Conservation (phyloP, 1,284 basidiomycete species). For the Cryptococcus deneoformans region DNA sequence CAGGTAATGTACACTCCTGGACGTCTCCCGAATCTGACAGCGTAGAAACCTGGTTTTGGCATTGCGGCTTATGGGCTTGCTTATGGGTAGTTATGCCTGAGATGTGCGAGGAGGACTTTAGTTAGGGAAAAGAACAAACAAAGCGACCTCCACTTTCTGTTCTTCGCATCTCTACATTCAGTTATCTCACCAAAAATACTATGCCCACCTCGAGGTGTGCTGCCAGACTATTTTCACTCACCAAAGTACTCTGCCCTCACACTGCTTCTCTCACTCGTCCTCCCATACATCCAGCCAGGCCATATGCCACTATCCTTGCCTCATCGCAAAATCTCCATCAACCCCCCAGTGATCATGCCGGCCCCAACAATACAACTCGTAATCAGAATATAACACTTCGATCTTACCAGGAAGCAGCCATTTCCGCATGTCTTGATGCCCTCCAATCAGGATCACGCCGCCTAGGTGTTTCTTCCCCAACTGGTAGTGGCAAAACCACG, state of each 20-base stretch:
- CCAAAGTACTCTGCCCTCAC: no score
- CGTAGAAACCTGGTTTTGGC: constrained; percentile 15
- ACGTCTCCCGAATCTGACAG: constrained; percentile 22
- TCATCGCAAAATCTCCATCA: no score
- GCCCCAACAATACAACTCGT: no score
- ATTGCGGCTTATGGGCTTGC: background rate
- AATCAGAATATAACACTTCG: constrained; percentile 54
- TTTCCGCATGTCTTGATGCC: constrained; percentile 73
- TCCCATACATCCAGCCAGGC: no score
- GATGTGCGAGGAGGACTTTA: background rate
- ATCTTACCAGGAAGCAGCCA: constrained; percentile 86
- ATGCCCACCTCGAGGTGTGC: no score
- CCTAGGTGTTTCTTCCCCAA: constrained; percentile 90
- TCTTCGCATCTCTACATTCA: no score
- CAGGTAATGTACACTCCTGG: constrained; percentile 30
- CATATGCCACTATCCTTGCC: no score
- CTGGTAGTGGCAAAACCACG: constrained; percentile 90
- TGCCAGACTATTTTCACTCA: no score
- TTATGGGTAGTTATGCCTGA: background rate
- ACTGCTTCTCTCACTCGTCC: no score
- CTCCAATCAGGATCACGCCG: constrained; percentile 63
- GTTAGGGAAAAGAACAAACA: background rate
- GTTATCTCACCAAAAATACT: no score
- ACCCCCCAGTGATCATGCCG: no score
- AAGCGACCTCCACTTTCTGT: background rate